Evolutionary conservation across 2,329 filamentous ascomycete species (phyloP).

Genomic region (Cladorrhinum sp.): DNA sequence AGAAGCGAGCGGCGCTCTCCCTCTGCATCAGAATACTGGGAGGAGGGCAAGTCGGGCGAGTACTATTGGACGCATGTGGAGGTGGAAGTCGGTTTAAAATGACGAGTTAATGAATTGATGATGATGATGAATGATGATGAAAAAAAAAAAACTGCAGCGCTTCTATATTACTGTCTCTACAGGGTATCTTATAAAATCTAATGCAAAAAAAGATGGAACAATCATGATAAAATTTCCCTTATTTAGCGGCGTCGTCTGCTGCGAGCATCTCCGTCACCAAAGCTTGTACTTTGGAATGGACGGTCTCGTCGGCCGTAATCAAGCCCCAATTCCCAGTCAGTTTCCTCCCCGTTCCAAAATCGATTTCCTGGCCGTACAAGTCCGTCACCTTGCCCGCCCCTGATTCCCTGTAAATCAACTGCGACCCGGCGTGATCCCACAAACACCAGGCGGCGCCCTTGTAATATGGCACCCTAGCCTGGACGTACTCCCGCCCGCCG

Average conservation of each 20-base stretch:
- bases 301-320: slow-evolving; percentile 23
- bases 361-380: slow-evolving; percentile 19
- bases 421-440: slow-evolving; percentile 27
- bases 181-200: slow-evolving; percentile 1
- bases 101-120: not conserved
- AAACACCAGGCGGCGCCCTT: slow-evolving; percentile 16
- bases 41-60: not conserved
- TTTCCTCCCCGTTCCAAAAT: slow-evolving; percentile 22
- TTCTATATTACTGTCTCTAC: not conserved
- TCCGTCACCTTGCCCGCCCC: slow-evolving; percentile 25
- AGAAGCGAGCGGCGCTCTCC: slow-evolving; percentile 14
- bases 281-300: slow-evolving; percentile 18
- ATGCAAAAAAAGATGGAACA: not conserved
- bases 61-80: slow-evolving; percentile 16
- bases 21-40: slow-evolving; percentile 13
- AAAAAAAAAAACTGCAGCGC: not conserved
- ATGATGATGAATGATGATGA: too few species aligned
- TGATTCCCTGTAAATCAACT: slow-evolving; percentile 28
- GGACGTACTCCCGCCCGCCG: slow-evolving; percentile 21
- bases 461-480: slow-evolving; percentile 22
- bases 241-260: not conserved
- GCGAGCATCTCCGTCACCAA: slow-evolving; percentile 18
- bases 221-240: not conserved
- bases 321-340: slow-evolving; percentile 22
- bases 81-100: slow-evolving; percentile 9